These are phyloP conservation scores for Pochonia chlamydosporia DNA, from an alignment of 2,329 filamentous ascomycete genomes.

Conservation along the genomic window DNA sequence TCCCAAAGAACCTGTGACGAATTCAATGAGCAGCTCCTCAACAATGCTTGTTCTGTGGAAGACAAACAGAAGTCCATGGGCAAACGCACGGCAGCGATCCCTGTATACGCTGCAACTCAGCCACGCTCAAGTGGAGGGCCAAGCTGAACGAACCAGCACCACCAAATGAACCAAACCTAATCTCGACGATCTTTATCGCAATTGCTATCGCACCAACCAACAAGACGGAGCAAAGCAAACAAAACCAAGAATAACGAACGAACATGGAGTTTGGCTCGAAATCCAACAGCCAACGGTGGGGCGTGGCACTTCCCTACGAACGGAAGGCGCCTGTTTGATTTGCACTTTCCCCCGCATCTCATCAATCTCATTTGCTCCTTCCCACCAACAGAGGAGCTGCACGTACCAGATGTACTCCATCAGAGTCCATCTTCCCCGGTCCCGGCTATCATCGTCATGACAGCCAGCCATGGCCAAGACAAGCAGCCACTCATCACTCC, in stretches of 20 bases:
- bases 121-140: not conserved
- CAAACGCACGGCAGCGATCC: too few species aligned
- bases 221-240: not conserved
- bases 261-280: not conserved
- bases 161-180: constrained; percentile 18
- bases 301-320: not conserved
- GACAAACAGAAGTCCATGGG: too few species aligned
- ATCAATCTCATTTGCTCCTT: not conserved
- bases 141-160: not conserved
- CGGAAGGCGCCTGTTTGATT: constrained; percentile 4
- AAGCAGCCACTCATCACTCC: not conserved
- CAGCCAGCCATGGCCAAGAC: not conserved
- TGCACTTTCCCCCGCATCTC: not conserved
- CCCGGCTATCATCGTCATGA: constrained; percentile 1
- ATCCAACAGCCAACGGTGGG: not conserved
- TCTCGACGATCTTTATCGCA: constrained; percentile 18
- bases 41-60: too few species aligned
- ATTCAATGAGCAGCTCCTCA: too few species aligned
- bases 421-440: too few species aligned
- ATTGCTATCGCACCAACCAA: constrained; percentile 2
- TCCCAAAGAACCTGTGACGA: too few species aligned
- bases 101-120: too few species aligned
- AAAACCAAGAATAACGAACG: too few species aligned
- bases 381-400: too few species aligned
- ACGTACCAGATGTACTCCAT: too few species aligned